phyloP scores from a whole-genome alignment of 164 flowering plant genomes.

The Aristolochia californica region DNA sequence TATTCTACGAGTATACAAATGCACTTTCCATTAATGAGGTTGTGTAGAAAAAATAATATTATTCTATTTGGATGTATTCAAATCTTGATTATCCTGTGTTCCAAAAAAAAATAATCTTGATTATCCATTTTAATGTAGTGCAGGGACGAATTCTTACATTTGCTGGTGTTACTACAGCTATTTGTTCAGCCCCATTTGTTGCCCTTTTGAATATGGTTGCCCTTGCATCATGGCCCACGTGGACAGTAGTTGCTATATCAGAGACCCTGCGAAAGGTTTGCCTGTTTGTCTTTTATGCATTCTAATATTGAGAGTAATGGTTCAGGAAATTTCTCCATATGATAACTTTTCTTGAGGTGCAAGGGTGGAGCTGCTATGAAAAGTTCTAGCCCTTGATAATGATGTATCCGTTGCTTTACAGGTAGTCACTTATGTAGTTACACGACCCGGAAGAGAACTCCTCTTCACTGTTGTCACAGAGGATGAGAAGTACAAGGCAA shows the following conservation, averaged over 20 bases:
- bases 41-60: too few relatives aligned
- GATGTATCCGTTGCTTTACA: constrained; percentile 16
- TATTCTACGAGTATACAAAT: too few relatives aligned
- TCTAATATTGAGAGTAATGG: background rate
- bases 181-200: constrained; percentile 71
- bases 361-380: background rate
- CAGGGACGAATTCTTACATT: constrained; percentile 87
- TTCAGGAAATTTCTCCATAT: too few relatives aligned
- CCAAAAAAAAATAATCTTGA: background rate
- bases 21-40: too few relatives aligned
- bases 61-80: background rate
- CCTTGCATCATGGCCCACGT: constrained; percentile 81
- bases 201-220: constrained; percentile 59
- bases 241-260: constrained; percentile 66
- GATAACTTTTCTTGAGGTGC: too few relatives aligned
- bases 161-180: constrained; percentile 78
- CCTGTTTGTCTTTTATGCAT: background rate
- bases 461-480: constrained; percentile 86
- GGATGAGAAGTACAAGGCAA: constrained; percentile 97
- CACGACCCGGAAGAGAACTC: constrained; percentile 93
- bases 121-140: background rate
- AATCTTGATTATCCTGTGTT: background rate
- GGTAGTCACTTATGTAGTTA: constrained; percentile 84
- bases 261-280: constrained; percentile 83
- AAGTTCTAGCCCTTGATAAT: background rate